Conservation (phyloP, 2,329 filamentous ascomycete species). For the Aspergillus sp. region DNA sequence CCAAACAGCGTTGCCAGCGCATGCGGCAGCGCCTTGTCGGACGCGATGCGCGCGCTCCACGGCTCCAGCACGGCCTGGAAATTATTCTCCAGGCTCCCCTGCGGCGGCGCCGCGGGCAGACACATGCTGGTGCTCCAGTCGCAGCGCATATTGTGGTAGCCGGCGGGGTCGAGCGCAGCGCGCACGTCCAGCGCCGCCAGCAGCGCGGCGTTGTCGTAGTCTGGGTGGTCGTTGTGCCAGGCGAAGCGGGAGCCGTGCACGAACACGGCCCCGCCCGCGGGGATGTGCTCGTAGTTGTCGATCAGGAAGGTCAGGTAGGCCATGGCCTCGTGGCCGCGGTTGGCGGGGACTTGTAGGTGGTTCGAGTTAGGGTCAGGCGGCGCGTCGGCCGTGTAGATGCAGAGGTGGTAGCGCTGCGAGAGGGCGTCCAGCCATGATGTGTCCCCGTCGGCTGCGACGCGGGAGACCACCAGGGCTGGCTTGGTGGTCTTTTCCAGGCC, state of each 20-base stretch:
- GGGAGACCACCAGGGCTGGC: constrained; percentile 47
- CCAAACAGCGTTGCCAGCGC: constrained; percentile 38
- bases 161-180: constrained; percentile 36
- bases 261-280: constrained; percentile 40
- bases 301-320: constrained; percentile 49
- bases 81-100: constrained; percentile 43
- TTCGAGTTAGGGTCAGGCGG: neutral
- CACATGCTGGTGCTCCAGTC: constrained; percentile 51
- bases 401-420: constrained; percentile 43
- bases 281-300: constrained; percentile 45
- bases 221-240: constrained; percentile 46
- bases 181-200: constrained; percentile 40
- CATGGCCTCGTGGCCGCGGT: constrained; percentile 50
- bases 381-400: constrained; percentile 35
- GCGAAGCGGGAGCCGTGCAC: constrained; percentile 45
- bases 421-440: constrained; percentile 43
- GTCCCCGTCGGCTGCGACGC: constrained; percentile 42
- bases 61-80: constrained; percentile 40
- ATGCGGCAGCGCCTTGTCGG: constrained; percentile 36
- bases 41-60: constrained; percentile 43
- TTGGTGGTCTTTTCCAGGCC: constrained; percentile 38
- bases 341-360: constrained; percentile 45
- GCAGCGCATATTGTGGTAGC: constrained; percentile 52
- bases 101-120: constrained; percentile 30
- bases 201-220: constrained; percentile 47